phyloP scores from a whole-genome alignment of 805 yeast genomes.

The Teunomyces stri region DNA sequence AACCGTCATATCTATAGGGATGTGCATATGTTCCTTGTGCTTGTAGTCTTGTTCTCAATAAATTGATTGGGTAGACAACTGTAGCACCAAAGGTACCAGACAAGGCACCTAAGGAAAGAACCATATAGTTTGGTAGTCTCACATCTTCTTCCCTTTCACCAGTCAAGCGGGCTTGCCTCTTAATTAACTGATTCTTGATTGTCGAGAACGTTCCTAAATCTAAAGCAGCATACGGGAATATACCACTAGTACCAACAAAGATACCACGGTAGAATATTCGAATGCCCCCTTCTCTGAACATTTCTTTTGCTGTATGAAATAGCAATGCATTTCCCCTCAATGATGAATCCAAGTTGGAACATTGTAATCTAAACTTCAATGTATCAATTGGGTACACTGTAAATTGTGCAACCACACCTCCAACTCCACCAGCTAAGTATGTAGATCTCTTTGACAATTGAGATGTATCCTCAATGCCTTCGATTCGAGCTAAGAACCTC shows the following conservation, averaged over 20 bases:
- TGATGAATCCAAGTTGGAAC: conserved; percentile 72
- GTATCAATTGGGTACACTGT: conserved; percentile 96
- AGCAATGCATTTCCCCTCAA: conserved; percentile 62
- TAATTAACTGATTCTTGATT: conserved; percentile 72
- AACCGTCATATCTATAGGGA: conserved; percentile 81
- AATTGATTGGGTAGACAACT: conserved; percentile 88
- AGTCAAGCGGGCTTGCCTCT: conserved; percentile 54
- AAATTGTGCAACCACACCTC: conserved; percentile 91
- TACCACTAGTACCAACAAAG: conserved; percentile 88
- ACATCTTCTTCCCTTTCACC: conserved; percentile 63
- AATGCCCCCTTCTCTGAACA: conserved; percentile 79
- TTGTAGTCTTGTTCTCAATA: conserved; percentile 89
- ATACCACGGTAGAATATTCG: conserved; percentile 83
- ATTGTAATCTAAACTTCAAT: conserved; percentile 86
- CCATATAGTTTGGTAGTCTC: conserved; percentile 71
- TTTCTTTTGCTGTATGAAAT: conserved; percentile 64
- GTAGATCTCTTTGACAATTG: conserved; percentile 75
- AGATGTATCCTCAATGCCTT: conserved; percentile 69
- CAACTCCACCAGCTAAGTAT: conserved; percentile 91
- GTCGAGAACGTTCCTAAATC: conserved; percentile 93
- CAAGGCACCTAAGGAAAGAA: conserved; percentile 88
- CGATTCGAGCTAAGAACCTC: conserved; percentile 64
- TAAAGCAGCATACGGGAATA: conserved; percentile 95
- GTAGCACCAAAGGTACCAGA: conserved; percentile 97
- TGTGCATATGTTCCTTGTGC: conserved; percentile 98